phyloP scores from a whole-genome alignment of 2,329 filamentous ascomycete genomes.

The Colletotrichum gigasporum region DNA sequence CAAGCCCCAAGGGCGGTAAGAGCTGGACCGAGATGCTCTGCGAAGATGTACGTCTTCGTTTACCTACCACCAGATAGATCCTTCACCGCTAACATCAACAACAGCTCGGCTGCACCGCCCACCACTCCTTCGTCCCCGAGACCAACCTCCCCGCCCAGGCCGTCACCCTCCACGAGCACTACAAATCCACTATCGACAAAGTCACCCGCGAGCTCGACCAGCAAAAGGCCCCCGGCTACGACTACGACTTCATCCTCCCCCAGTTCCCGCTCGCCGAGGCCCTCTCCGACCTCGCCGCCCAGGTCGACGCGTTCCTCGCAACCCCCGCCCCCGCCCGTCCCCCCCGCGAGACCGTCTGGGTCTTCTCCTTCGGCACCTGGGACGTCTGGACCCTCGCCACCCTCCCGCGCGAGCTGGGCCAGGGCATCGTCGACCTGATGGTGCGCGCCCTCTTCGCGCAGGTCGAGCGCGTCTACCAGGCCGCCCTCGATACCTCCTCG shows the following conservation, averaged over 20 bases:
- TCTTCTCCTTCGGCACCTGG: constrained; percentile 64
- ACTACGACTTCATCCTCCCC: constrained; percentile 54
- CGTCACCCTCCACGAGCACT: constrained; percentile 64
- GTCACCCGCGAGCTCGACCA: constrained; percentile 42
- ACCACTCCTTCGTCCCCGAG: constrained; percentile 56
- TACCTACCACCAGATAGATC: not conserved
- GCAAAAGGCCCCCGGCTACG: constrained; percentile 44
- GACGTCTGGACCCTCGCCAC: constrained; percentile 63
- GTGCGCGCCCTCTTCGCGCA: constrained; percentile 53
- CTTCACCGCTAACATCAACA: not conserved
- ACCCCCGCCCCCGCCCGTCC: constrained; percentile 41
- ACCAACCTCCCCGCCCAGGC: constrained; percentile 55
- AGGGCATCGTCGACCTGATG: constrained; percentile 47
- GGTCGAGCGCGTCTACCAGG: constrained; percentile 57
- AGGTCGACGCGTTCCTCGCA: constrained; percentile 57
- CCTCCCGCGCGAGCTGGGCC: constrained; percentile 51
- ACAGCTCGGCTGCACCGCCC: constrained; percentile 56
- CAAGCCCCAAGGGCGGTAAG: constrained; percentile 35
- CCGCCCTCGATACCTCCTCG: constrained; percentile 51
- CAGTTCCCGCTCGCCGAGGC: constrained; percentile 52
- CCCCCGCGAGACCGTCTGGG: constrained; percentile 60
- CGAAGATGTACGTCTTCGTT: constrained; percentile 48
- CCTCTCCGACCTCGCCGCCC: constrained; percentile 52
- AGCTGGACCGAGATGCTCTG: constrained; percentile 61
- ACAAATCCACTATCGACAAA: constrained; percentile 55